Evolutionary conservation across 2,329 filamentous ascomycete species (phyloP), one percentile per base, ranked within the genome.

Genomic region (Coniella vitis): DNA sequence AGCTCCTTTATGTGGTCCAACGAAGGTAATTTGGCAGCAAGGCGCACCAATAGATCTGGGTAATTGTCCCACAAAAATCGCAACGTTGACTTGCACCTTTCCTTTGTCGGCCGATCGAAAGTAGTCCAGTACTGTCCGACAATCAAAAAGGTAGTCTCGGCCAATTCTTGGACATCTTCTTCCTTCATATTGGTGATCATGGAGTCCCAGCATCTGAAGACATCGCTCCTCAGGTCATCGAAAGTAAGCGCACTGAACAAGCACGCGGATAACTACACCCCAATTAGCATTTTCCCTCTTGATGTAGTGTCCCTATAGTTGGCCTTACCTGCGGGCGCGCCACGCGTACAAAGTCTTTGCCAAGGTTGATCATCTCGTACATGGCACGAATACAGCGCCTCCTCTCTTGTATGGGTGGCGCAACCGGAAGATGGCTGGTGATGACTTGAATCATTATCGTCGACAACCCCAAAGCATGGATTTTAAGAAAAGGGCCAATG

Each of bases 131-230:
- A 84, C 56, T 85, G 83, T 20, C 86, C 83, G 42, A 97, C 82
- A 36, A 95, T 80, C 46, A 90, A 90, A 56, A 97, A 89, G 0
- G 90, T 95, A 50, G 91, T 90, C 61, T 95, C 90, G 8, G 97
- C 71, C 34, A 96, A 75, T 21, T 81, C 75, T 55, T 86, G 83
- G 5, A 95, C 75, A 60, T 96, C 90, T 20, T 90, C 84, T 49
- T 84, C 82, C 9, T 84, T 83, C 41, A 97, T 74, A 45, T 83
- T 79, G 22, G 70, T 77, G 16, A 97, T 76, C 68, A 98, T 83
- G 8, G 83, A 76, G 21, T 81, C 76, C 93, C 93, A 99, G 42
- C 90, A 88, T 4, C 78, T 79, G 59, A 97, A 90, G 2, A 90
- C 87, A 25, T 81, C 74, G 53, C 88, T 76, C 53, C 88, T 82